Evolutionary conservation across 768 basidiomycete genomes (phyloP).

Genomic region (Phylloporus sp.): DNA sequence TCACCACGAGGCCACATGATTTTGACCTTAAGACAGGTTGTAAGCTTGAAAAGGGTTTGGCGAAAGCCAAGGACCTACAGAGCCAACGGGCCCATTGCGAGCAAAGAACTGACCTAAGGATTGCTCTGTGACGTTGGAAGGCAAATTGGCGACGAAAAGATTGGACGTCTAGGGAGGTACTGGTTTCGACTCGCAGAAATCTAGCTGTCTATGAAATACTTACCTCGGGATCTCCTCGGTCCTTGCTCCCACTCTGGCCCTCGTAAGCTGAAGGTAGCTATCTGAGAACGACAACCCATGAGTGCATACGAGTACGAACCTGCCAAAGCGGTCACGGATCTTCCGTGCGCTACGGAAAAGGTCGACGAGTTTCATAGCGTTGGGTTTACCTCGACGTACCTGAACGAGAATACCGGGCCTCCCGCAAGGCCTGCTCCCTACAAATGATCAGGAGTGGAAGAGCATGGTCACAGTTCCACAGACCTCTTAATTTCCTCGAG

Average conservation of each 20-base stretch:
- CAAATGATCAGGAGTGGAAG: conserved; percentile 1
- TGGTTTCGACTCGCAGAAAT: conserved; percentile 1
- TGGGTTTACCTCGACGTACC: conserved; percentile 35
- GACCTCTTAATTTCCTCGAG: conserved; percentile 95
- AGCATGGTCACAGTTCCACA: conserved; percentile 7
- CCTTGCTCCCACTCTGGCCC: conserved; percentile 84
- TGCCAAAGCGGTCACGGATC: conserved; percentile 88
- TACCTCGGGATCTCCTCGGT: conserved; percentile 84
- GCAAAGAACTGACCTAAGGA: conserved; percentile 89
- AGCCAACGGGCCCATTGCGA: conserved; percentile 86
- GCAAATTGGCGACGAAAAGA: conserved; percentile 92
- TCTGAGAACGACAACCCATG: not conserved
- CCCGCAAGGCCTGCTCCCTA: conserved; percentile 91
- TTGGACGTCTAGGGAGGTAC: conserved; percentile 71
- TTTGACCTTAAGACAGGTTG: conserved; percentile 59
- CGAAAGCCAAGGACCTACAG: conserved; percentile 44
- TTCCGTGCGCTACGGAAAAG: conserved; percentile 44
- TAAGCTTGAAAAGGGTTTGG: not conserved
- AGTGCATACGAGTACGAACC: conserved; percentile 40
- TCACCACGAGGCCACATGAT: conserved; percentile 99
- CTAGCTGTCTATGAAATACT: conserved; percentile 12
- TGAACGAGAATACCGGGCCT: conserved; percentile 73
- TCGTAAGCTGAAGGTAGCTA: conserved; percentile 61
- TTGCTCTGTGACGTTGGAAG: conserved; percentile 80
- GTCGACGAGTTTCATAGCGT: not conserved